Evolutionary conservation across 805 yeast genomes (phyloP).

Genomic region (Starmerella etchellsii): DNA sequence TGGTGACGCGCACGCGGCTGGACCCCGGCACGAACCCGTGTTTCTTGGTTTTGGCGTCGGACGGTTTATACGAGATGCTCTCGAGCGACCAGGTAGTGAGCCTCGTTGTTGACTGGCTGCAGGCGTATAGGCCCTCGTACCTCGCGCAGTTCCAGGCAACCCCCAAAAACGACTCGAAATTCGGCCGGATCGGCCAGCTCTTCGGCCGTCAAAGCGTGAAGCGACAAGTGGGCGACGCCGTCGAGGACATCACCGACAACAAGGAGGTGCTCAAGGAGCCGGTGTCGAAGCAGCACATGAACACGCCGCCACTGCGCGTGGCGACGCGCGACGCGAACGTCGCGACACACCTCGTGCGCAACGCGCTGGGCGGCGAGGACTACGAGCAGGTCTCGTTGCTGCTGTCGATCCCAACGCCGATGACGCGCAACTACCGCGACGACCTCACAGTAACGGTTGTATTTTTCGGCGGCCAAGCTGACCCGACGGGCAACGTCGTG

Average conservation of each 20-base stretch:
- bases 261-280: slow-evolving; percentile 54
- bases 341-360: slow-evolving; percentile 84
- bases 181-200: slow-evolving; percentile 15
- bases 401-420: slow-evolving; percentile 81
- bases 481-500: slow-evolving; percentile 22
- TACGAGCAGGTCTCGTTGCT: slow-evolving; percentile 79
- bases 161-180: not conserved
- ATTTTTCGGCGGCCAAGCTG: slow-evolving; percentile 55
- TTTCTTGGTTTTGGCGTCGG: slow-evolving; percentile 84
- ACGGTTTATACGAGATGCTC: slow-evolving; percentile 84
- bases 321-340: slow-evolving; percentile 70
- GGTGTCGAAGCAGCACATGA: slow-evolving; percentile 35
- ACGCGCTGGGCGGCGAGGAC: slow-evolving; percentile 83
- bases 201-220: slow-evolving; percentile 7
- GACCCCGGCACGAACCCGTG: slow-evolving; percentile 53
- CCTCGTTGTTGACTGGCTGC: slow-evolving; percentile 88
- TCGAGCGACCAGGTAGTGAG: slow-evolving; percentile 88
- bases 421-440: slow-evolving; percentile 84
- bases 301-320: slow-evolving; percentile 14
- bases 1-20: slow-evolving; percentile 66
- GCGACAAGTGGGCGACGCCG: slow-evolving; percentile 20
- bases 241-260: slow-evolving; percentile 33
- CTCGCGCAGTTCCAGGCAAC: slow-evolving; percentile 4
- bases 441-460: slow-evolving; percentile 93
- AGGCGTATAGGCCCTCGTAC: slow-evolving; percentile 41